Conservation (phyloP, 495 filamentous ascomycete species). For the Friedmanniomyces simplex region DNA sequence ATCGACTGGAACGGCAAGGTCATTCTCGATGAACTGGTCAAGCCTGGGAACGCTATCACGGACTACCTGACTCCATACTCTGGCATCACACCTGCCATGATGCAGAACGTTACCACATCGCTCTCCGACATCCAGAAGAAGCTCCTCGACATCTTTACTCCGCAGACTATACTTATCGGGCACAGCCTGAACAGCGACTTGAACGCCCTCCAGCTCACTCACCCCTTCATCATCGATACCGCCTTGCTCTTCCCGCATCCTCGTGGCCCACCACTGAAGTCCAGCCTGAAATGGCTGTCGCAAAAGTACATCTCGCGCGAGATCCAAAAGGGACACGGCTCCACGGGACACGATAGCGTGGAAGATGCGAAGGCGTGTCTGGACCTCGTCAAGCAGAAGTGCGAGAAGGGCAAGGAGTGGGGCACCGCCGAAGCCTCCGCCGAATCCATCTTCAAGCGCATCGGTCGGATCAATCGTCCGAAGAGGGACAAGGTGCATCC, state of each 20-base stretch:
- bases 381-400: conserved; percentile 89
- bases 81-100: conserved; percentile 76
- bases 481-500: conserved; percentile 42
- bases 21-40: conserved; percentile 82
- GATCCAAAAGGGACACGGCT: conserved; percentile 66
- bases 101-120: conserved; percentile 71
- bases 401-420: conserved; percentile 78
- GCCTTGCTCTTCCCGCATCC: conserved; percentile 75
- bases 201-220: conserved; percentile 68
- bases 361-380: conserved; percentile 86
- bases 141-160: conserved; percentile 57
- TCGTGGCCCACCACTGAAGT: conserved; percentile 60
- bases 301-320: conserved; percentile 70
- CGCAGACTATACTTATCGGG: conserved; percentile 71
- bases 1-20: conserved; percentile 75
- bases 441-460: conserved; percentile 80
- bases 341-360: conserved; percentile 73
- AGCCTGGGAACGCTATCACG: conserved; percentile 69
- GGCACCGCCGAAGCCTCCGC: conserved; percentile 61
- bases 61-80: conserved; percentile 87
- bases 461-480: conserved; percentile 48
- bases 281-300: conserved; percentile 71
- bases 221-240: conserved; percentile 90
- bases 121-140: conserved; percentile 71
- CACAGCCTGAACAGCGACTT: conserved; percentile 90